Evolutionary conservation across 1,139 yeast species (phyloP).

Genomic region (Hanseniaspora gamundiae): DNA sequence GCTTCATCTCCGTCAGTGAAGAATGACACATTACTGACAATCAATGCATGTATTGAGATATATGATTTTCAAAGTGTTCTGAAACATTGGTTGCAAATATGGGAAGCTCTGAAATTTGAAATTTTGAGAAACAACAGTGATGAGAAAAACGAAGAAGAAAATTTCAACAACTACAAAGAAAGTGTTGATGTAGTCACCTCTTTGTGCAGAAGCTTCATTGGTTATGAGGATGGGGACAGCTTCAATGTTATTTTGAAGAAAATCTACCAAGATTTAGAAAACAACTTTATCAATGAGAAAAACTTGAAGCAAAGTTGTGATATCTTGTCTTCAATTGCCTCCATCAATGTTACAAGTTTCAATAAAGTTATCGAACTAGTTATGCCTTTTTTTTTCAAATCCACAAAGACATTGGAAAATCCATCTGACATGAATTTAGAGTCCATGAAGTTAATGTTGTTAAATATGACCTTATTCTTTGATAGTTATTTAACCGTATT

Average conservation of each 20-base stretch:
- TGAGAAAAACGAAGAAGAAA: constrained; percentile 29
- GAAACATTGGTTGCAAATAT: constrained; percentile 59
- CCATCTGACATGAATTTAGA: constrained; percentile 28
- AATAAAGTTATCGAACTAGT: constrained; percentile 33
- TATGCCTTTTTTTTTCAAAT: constrained; percentile 28
- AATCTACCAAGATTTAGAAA: constrained; percentile 44
- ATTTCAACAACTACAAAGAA: constrained; percentile 29
- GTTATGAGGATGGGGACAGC: constrained; percentile 17
- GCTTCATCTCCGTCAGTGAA: constrained; percentile 73
- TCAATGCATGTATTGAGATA: constrained; percentile 41
- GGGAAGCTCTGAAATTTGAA: constrained; percentile 86
- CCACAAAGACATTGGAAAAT: constrained; percentile 13
- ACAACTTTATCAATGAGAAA: constrained; percentile 41
- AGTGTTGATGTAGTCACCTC: constrained; percentile 38
- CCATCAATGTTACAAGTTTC: constrained; percentile 32
- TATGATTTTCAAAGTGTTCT: constrained; percentile 37
- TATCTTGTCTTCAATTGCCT: constrained; percentile 46
- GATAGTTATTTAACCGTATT: constrained; percentile 29
- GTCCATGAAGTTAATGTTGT: constrained; percentile 48
- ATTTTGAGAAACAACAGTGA: constrained; percentile 60
- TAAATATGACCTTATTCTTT: constrained; percentile 45
- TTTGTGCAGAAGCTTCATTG: constrained; percentile 28
- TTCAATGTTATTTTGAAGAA: constrained; percentile 28
- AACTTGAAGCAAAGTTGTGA: constrained; percentile 47
- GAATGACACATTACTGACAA: constrained; percentile 58